Conservation (phyloP, 768 basidiomycete genomes). For the Obba rivulosa region DNA sequence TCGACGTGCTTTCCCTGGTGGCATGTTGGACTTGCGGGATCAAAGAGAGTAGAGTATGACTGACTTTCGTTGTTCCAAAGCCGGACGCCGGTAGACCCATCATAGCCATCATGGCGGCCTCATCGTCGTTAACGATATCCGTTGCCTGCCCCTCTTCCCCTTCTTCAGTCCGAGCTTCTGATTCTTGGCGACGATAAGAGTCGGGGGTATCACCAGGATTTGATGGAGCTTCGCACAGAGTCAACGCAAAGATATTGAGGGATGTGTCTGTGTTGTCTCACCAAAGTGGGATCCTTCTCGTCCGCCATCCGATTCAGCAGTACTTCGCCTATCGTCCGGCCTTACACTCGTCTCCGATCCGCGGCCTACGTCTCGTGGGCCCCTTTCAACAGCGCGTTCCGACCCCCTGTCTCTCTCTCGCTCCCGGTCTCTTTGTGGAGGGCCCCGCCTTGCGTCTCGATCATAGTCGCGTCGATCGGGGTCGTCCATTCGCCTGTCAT, state of each 20-base stretch:
- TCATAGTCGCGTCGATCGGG: constrained; percentile 7
- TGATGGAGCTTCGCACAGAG: neutral
- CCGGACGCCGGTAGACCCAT: constrained; percentile 72
- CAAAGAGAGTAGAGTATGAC: neutral
- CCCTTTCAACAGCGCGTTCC: constrained; percentile 34
- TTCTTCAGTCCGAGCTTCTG: constrained; percentile 46
- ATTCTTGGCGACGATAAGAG: constrained; percentile 27
- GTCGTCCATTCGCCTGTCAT: constrained; percentile 12
- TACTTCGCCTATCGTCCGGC: neutral
- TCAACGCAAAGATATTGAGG: neutral
- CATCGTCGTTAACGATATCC: constrained; percentile 58
- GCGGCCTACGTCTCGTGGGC: constrained; percentile 33
- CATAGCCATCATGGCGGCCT: constrained; percentile 78
- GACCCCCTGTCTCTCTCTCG: constrained; percentile 17
- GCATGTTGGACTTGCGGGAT: neutral
- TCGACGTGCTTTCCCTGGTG: constrained; percentile 69
- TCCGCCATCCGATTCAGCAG: neutral
- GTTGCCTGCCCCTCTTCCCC: constrained; percentile 44
- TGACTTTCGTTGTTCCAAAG: constrained; percentile 87
- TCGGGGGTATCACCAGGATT: constrained; percentile 27
- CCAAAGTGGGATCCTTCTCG: constrained; percentile 4
- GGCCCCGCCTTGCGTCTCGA: neutral
- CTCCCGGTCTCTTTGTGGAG: neutral
- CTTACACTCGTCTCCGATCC: constrained; percentile 15
- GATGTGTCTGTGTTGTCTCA: neutral